Evolutionary conservation across 2,329 filamentous ascomycete genomes (phyloP), one percentile per base, ranked within the genome.

Genomic region (Venturia nashicola): DNA sequence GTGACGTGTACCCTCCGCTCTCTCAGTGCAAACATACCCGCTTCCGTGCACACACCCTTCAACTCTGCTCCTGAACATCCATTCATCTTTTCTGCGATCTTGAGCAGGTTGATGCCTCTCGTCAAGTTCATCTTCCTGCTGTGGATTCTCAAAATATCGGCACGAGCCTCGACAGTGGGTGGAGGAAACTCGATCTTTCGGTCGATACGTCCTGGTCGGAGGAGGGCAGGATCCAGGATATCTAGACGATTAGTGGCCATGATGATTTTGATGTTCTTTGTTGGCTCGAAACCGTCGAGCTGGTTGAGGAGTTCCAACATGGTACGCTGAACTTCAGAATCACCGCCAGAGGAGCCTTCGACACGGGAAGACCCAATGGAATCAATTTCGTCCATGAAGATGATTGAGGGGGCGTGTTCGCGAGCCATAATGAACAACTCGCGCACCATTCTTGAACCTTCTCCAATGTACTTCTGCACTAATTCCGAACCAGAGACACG

Each of bases 321-420:
- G 59, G 94, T 99, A 72, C 94, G 88, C 79, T 99, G 94, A 62
- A 99, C 94, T 77, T 99, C 94, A 0, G 92, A 97, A 74, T 99
- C 94, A 72, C 94, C 94, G 62, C 92, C 92, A 23, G 90, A 95
- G 65, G 90, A 95, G 34, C 93, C 93, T 75, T 99, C 94, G 63
- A 99, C 93, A 77, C 94, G 90, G 66, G 91, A 96, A 42, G 92
- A 97, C 68, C 94, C 94, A 77, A 99, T 99, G 70, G 90, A 96
- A 81, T 99, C 94, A 76, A 99, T 97, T 78, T 99, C 94, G 76
- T 99, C 94, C 94, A 99, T 99, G 82, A 99, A 99, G 77, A 99
- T 99, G 78, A 99, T 99, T 69, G 90, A 96, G 27, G 94, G 94
- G 0, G 94, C 94, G 71, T 99, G 94, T 75, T 99, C 94, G 77